A percentile compares a stretch with the other conserved stretches of the same genome.
Conservation (phyloP, 495 filamentous ascomycete genomes). For the Delitschia confertaspora region DNA sequence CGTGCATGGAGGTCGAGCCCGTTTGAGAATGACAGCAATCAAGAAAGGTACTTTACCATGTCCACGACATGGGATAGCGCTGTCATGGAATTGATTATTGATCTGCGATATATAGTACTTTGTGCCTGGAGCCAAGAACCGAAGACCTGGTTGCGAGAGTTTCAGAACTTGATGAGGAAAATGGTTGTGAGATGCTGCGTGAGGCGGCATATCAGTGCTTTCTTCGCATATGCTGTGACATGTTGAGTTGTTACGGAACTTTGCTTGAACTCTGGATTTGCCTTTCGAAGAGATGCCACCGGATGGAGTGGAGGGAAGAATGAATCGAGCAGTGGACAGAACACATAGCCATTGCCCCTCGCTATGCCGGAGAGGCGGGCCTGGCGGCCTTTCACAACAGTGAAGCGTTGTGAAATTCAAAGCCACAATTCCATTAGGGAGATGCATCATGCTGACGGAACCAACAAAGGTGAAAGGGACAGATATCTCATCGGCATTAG, state of each 20-base stretch:
- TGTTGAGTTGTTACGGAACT: slow-evolving; percentile 7
- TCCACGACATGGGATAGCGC: too few species aligned
- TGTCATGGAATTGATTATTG: too few species aligned
- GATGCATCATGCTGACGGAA: too few species aligned
- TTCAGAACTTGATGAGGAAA: slow-evolving; percentile 8
- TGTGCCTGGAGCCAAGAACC: slow-evolving; percentile 11
- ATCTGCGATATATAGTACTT: slow-evolving; percentile 11
- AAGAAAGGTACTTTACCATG: too few species aligned
- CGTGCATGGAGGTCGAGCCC: too few species aligned
- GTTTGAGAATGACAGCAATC: too few species aligned
- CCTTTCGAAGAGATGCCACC: too few species aligned
- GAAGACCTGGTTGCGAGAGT: slow-evolving; percentile 10
- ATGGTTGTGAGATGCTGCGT: slow-evolving; percentile 13
- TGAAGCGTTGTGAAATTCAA: too few species aligned
- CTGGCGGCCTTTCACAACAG: slow-evolving; percentile 12
- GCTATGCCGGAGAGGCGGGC: slow-evolving; percentile 15
- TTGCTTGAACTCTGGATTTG: slow-evolving; percentile 16
- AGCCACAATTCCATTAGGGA: too few species aligned
- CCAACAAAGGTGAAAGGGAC: too few species aligned
- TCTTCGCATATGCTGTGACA: slow-evolving; percentile 8
- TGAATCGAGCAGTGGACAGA: neutral
- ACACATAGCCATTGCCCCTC: neutral
- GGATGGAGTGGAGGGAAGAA: neutral
- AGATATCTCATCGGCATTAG: too few species aligned
- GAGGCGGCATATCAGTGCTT: slow-evolving; percentile 13